These are phyloP conservation scores for Brassica carinata DNA, from an alignment of 345 rosid genomes.

Conservation along the genomic window DNA sequence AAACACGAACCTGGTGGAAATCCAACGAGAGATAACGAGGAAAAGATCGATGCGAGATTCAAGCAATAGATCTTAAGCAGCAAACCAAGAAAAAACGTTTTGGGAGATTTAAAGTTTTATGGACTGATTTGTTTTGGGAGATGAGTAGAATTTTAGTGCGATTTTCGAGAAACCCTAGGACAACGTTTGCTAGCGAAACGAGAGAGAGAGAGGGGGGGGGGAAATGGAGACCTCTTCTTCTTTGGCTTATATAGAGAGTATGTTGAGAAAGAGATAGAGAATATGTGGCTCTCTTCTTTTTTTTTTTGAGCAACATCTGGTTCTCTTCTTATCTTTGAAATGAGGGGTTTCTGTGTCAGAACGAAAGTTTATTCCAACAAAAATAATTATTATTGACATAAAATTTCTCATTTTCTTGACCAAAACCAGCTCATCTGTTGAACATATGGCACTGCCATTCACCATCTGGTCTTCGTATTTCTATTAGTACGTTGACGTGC, in stretches of 20 bases:
- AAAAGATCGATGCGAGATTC: not conserved
- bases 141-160: not conserved
- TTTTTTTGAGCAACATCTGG: no score
- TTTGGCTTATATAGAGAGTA: not conserved
- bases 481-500: not conserved
- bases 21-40: not conserved
- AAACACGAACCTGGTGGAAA: not conserved
- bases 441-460: not conserved
- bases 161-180: not conserved
- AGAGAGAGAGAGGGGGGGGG: no score
- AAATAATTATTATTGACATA: not conserved
- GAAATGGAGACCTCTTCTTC: no score
- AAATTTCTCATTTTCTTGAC: not conserved
- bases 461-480: not conserved
- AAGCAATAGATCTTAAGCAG: not conserved
- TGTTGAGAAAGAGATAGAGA: not conserved
- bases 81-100: not conserved
- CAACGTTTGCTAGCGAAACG: not conserved
- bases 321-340: not conserved
- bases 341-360: not conserved
- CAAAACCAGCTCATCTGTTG: not conserved
- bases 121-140: not conserved
- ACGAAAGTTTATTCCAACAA: not conserved
- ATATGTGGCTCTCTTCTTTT: not conserved
- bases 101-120: not conserved